Conservation (phyloP, 2,329 filamentous ascomycete genomes). For the Huntiella decipiens region DNA sequence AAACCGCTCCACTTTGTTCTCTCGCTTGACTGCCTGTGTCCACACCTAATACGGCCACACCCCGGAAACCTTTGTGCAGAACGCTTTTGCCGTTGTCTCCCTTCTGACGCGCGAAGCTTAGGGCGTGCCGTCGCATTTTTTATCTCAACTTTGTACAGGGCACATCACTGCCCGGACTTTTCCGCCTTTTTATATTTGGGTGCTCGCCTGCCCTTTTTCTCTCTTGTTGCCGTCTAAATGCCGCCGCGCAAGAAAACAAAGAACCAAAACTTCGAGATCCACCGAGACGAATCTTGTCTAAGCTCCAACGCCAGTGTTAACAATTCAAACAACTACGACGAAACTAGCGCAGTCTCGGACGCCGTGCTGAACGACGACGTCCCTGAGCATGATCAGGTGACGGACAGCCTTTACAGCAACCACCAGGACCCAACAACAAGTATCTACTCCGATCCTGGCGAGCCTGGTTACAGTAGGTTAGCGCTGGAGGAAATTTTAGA, state of each 20-base stretch:
- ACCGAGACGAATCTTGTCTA: constrained; percentile 11
- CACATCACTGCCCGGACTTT: no score
- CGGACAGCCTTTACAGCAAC: neutral
- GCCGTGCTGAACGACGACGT: neutral
- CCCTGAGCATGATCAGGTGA: neutral
- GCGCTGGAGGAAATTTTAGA: constrained; percentile 8
- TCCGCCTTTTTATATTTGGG: no score
- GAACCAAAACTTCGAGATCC: constrained; percentile 9
- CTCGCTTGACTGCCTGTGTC: no score
- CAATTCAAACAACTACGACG: neutral
- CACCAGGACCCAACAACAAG: constrained; percentile 4
- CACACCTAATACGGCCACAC: no score
- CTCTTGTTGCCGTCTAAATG: constrained; percentile 7
- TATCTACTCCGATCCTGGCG: constrained; percentile 8
- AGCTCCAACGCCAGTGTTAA: constrained; percentile 11
- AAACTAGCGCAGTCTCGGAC: neutral
- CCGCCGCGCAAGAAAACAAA: constrained; percentile 10
- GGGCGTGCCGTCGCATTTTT: no score
- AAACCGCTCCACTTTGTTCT: no score
- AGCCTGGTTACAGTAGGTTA: constrained; percentile 6
- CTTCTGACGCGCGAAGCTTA: no score
- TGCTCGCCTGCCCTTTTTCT: neutral
- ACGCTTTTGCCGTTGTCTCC: no score
- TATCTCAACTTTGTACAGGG: no score
- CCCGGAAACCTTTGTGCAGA: no score